Conservation (phyloP, 2,329 filamentous ascomycete species). For the Microthyrium microscopicum region DNA sequence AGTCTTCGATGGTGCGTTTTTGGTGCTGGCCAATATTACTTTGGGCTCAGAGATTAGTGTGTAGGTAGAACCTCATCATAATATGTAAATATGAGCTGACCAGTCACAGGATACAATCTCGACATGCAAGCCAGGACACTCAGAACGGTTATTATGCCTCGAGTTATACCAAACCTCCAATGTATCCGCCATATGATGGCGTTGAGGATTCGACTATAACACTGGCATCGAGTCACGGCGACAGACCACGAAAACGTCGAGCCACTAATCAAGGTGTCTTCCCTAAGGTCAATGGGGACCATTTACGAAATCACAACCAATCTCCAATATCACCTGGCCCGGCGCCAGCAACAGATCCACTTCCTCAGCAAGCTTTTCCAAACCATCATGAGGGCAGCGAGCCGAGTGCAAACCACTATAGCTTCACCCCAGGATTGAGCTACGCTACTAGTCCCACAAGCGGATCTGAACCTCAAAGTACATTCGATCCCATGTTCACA, state of each 20-base stretch:
- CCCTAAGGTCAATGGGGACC: no score
- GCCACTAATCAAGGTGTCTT: not conserved
- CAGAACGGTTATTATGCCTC: no score
- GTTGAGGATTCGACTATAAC: no score
- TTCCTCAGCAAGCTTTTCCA: slow-evolving; percentile 3
- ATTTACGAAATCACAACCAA: not conserved
- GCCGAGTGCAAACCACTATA: slow-evolving; percentile 8
- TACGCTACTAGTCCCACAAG: not conserved
- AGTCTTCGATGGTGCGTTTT: slow-evolving; percentile 57
- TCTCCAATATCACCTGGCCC: not conserved
- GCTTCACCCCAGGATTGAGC: not conserved
- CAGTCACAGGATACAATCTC: no score
- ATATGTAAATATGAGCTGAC: no score
- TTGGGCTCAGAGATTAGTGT: no score
- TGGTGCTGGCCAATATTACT: slow-evolving; percentile 51
- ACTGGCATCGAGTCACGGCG: no score
- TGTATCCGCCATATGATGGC: no score
- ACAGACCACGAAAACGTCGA: slow-evolving; percentile 3
- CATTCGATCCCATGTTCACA: slow-evolving; percentile 23
- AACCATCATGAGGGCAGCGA: slow-evolving; percentile 8
- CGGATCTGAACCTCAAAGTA: not conserved
- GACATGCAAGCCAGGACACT: no score
- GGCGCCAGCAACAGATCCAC: slow-evolving; percentile 2
- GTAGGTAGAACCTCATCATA: no score
- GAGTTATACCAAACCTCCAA: no score